Conservation (phyloP, 2,329 filamentous ascomycete genomes). For the Trichophyton mentagrophytes region DNA sequence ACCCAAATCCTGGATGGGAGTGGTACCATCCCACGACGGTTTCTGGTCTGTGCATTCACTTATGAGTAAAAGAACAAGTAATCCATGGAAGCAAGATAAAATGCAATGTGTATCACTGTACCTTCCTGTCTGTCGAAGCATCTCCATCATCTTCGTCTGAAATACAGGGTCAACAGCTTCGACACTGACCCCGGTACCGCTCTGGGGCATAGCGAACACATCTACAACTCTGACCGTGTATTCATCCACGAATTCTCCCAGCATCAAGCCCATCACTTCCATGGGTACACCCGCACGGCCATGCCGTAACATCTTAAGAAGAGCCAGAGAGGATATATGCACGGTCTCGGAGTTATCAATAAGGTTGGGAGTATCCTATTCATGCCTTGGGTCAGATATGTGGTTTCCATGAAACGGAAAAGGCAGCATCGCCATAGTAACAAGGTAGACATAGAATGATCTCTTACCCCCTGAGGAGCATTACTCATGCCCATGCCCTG, state of each 20-base stretch:
- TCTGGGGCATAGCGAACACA: conserved; percentile 98
- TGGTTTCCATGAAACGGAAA: not conserved
- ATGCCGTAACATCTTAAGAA: conserved; percentile 97
- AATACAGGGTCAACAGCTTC: conserved; percentile 98
- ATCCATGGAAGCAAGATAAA: not conserved
- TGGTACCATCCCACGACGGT: conserved; percentile 99
- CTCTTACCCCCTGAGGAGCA: conserved; percentile 27
- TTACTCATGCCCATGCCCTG: conserved; percentile 43
- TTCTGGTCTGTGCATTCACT: conserved; percentile 55
- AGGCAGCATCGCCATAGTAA: not conserved
- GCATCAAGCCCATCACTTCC: conserved; percentile 99
- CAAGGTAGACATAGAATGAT: conserved; percentile 6
- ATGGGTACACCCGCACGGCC: conserved; percentile 95
- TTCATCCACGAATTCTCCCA: conserved; percentile 97
- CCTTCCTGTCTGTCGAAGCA: conserved; percentile 94
- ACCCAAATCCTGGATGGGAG: conserved; percentile 96
- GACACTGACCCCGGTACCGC: conserved; percentile 93
- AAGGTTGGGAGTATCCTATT: conserved; percentile 72
- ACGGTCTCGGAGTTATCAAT: conserved; percentile 99
- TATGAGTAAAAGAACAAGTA: not conserved
- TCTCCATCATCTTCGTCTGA: conserved; percentile 99
- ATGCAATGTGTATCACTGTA: conserved; percentile 29
- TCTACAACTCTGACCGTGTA: conserved; percentile 97
- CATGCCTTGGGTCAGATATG: not conserved
- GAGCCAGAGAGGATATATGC: conserved; percentile 92